phyloP scores from a whole-genome alignment of 2,329 filamentous ascomycete genomes.

The Rachicladosporium sp. region DNA sequence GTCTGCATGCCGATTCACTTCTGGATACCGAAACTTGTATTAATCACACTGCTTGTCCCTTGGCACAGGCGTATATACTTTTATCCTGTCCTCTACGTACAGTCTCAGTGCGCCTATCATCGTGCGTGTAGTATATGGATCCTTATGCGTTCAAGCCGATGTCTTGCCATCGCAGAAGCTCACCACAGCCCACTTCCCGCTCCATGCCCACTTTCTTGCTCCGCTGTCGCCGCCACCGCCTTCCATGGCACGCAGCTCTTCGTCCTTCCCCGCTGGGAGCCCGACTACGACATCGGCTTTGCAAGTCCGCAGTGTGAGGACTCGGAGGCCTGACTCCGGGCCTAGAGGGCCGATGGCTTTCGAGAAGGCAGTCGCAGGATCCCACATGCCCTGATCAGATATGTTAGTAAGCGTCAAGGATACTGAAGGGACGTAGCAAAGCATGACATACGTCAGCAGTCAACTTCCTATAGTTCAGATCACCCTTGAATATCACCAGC shows the following conservation, averaged over 20 bases:
- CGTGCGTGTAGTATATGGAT: too few relatives aligned
- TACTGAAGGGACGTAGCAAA: neutral
- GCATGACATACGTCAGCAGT: slow-evolving; percentile 59
- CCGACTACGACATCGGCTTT: slow-evolving; percentile 95
- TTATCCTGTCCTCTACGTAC: too few relatives aligned
- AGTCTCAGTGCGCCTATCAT: too few relatives aligned
- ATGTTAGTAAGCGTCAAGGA: neutral
- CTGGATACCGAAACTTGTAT: too few relatives aligned
- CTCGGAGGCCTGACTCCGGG: slow-evolving; percentile 65
- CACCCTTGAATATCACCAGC: slow-evolving; percentile 91
- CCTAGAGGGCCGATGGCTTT: slow-evolving; percentile 80
- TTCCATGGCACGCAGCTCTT: slow-evolving; percentile 57
- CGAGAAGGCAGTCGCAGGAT: slow-evolving; percentile 73
- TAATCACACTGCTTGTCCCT: too few relatives aligned
- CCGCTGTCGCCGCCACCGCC: slow-evolving; percentile 58
- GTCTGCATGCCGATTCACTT: too few relatives aligned
- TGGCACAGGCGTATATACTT: too few relatives aligned
- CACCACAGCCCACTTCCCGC: slow-evolving; percentile 92
- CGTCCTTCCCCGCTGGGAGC: slow-evolving; percentile 68
- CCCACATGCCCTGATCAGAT: slow-evolving; percentile 50
- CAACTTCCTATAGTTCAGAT: slow-evolving; percentile 91
- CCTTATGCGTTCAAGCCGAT: neutral
- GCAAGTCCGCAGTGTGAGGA: slow-evolving; percentile 81
- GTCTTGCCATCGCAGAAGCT: slow-evolving; percentile 65
- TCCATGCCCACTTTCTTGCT: slow-evolving; percentile 83